A percentile compares a stretch with the other conserved stretches of the same genome.
Conservation (phyloP, 345 rosid genomes). For the Rhodamnia rubescens region DNA sequence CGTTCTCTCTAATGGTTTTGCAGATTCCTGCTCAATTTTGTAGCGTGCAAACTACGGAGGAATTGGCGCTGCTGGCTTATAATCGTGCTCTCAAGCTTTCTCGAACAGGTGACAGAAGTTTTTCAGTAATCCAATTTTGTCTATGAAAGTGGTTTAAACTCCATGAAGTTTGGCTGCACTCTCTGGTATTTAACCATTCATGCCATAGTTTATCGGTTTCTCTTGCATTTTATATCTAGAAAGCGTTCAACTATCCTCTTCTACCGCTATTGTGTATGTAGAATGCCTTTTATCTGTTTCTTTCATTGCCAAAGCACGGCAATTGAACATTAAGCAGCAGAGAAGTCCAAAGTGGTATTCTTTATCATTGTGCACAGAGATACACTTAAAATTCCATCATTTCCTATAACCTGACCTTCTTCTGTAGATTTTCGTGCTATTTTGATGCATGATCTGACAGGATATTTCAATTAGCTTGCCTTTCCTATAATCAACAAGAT, state of each 20-base stretch:
- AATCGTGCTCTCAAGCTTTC: constrained; percentile 86
- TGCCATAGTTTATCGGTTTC: background rate
- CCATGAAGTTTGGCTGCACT: background rate
- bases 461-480: background rate
- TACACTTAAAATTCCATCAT: background rate
- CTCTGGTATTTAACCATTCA: background rate
- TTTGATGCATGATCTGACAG: background rate
- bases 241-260: background rate
- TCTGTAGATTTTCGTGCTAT: background rate
- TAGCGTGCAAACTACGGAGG: constrained; percentile 43
- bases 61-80: constrained; percentile 76
- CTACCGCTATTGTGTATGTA: background rate
- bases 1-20: background rate
- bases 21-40: constrained; percentile 63
- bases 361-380: rapidly evolving
- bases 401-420: background rate
- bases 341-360: background rate
- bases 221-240: background rate
- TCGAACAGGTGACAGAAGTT: constrained; percentile 36
- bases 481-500: background rate
- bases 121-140: background rate
- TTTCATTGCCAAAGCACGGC: background rate
- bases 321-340: background rate
- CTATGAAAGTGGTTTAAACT: background rate
- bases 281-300: background rate